A percentile compares a stretch with the other conserved stretches of the same genome.
Evolutionary conservation across 2,329 filamentous ascomycete species (phyloP).

Genomic region (Pseudodiploospora longispora): DNA sequence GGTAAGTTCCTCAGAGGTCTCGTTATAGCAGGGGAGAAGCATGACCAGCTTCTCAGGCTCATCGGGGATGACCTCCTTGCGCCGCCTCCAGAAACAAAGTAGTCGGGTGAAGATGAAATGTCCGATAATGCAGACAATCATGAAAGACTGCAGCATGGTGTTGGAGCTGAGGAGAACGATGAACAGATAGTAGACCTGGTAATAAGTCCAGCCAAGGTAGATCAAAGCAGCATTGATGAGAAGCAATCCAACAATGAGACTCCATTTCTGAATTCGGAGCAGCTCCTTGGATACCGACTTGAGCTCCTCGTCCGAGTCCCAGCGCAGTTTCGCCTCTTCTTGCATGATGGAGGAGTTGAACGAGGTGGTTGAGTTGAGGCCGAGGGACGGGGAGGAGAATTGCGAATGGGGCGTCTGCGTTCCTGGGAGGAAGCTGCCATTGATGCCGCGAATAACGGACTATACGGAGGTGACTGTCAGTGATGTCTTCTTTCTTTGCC

Average conservation of each 20-base stretch:
- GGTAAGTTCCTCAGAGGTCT: slow-evolving; percentile 34
- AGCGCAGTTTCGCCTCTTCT: slow-evolving; percentile 31
- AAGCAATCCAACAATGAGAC: slow-evolving; percentile 26
- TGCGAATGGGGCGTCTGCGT: slow-evolving; percentile 20
- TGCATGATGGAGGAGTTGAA: slow-evolving; percentile 28
- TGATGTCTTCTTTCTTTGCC: too few species aligned
- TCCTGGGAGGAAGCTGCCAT: slow-evolving; percentile 22
- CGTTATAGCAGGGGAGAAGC: slow-evolving; percentile 42
- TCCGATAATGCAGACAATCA: slow-evolving; percentile 31
- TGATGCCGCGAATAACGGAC: slow-evolving; percentile 26
- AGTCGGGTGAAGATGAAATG: slow-evolving; percentile 23
- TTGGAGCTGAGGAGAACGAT: slow-evolving; percentile 38
- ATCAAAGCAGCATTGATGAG: slow-evolving; percentile 28
- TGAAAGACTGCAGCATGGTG: slow-evolving; percentile 33
- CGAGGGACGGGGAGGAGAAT: slow-evolving; percentile 23
- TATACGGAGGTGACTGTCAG: slow-evolving; percentile 6
- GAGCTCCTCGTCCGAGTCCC: slow-evolving; percentile 32
- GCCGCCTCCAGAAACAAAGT: slow-evolving; percentile 20
- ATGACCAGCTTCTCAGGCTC: slow-evolving; percentile 36
- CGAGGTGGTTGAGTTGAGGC: slow-evolving; percentile 25
- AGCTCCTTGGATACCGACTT: slow-evolving; percentile 29
- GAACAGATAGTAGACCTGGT: slow-evolving; percentile 35
- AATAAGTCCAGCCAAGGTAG: slow-evolving; percentile 27
- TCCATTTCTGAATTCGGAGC: slow-evolving; percentile 31
- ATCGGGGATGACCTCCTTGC: slow-evolving; percentile 26